Evolutionary conservation across 164 flowering plant genomes (phyloP), one percentile per base, ranked within the genome.

Genomic region (Stephania cephalantha): DNA sequence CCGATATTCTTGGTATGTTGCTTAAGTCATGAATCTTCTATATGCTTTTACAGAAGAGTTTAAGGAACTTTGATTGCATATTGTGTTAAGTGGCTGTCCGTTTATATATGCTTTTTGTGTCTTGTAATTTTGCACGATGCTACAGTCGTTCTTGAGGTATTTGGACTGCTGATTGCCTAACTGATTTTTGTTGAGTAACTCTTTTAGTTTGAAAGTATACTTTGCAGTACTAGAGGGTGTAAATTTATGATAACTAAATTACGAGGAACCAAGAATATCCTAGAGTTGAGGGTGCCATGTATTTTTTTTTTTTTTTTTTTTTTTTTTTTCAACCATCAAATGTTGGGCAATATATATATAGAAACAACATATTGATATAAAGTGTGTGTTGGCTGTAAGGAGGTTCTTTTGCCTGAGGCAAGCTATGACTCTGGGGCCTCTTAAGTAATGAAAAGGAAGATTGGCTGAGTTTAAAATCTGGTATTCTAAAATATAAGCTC

Each of bases 1-100:
- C 92, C 93, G n/a, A 81, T 93, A 61, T 93, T 72, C 85, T 77
- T 95, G 97, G 99, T 95, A 85, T 83, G 84, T 30, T 44, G 76
- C 75, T 71, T 18, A 68, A 67, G 68, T 72, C 55, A 9, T 15
- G n/a, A 69, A 31, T 44, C 70, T 20, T 67, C 30, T 67, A 6
- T 1, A 67, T 20, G 12, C 2, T 67, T 50, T 4, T 50, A 15
- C 55, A 50, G 12, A 9, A 35, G 42, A 35, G 42, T 9, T 50
- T 8, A 50, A 50, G 55, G 55, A 50, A 2, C 13, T 9, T 50
- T 11, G 15, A 50, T 50, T 50, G 11, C 55, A 10, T 50, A 50
- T 50, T 3, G 15, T 15, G 11, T 50, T 50, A 10, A 50, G 11
- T 50, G 12, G 15, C 55, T 50, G 1, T 11, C 11, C 15, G 4